phyloP scores from a whole-genome alignment of 1,284 basidiomycete species.

The Naganishia sp. region DNA sequence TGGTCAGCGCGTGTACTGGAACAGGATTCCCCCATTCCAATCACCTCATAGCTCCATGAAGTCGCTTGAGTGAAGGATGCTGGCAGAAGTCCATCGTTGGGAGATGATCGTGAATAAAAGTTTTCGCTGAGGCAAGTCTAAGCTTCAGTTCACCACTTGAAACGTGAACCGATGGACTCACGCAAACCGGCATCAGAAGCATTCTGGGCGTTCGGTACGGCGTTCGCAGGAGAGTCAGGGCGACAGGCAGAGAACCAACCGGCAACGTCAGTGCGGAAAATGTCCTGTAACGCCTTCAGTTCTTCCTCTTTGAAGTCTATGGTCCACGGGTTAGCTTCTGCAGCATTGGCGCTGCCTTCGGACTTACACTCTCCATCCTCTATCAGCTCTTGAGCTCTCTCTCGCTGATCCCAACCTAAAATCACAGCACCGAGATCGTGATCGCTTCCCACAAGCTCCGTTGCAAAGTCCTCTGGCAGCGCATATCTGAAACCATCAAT shows the following conservation, averaged over 20 bases:
- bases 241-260: constrained; percentile 54
- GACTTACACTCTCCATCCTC: constrained; percentile 51
- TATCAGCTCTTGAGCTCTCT: constrained; percentile 51
- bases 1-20: neutral
- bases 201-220: constrained; percentile 45
- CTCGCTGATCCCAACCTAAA: constrained; percentile 53
- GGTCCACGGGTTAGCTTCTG: neutral
- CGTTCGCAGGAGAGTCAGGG: constrained; percentile 50
- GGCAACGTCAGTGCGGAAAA: constrained; percentile 47
- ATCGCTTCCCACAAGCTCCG: constrained; percentile 49
- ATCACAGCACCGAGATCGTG: constrained; percentile 52
- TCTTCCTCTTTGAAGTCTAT: constrained; percentile 52
- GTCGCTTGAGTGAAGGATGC: constrained; percentile 54
- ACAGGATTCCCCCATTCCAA: constrained; percentile 2
- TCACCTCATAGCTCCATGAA: constrained; percentile 52
- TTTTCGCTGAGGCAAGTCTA: constrained; percentile 31
- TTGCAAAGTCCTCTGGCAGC: constrained; percentile 45
- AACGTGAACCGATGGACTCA: constrained; percentile 35
- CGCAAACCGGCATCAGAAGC: constrained; percentile 42
- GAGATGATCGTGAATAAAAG: constrained; percentile 56
- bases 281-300: constrained; percentile 49
- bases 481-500: constrained; percentile 46
- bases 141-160: neutral
- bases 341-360: neutral
- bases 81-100: constrained; percentile 58